phyloP scores from a whole-genome alignment of 1,284 basidiomycete genomes.

The Waitea zeae region DNA sequence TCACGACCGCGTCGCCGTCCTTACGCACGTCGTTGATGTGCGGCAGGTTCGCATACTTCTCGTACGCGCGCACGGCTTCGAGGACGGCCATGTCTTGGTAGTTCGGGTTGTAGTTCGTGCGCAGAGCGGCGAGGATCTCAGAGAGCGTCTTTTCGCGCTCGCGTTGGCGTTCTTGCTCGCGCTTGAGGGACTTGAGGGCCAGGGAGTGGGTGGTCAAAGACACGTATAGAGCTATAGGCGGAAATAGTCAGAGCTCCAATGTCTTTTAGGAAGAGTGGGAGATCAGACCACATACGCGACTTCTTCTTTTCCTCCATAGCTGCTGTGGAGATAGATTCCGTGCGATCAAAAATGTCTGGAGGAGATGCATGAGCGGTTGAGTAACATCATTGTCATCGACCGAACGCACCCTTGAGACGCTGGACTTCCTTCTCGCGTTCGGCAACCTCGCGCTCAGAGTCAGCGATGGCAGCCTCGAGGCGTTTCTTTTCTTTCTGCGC shows the following conservation, averaged over 20 bases:
- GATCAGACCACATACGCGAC: slow-evolving; percentile 66
- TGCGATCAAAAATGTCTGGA: slow-evolving; percentile 47
- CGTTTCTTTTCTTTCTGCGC: slow-evolving; percentile 79
- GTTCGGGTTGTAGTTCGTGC: slow-evolving; percentile 89
- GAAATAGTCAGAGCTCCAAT: not conserved
- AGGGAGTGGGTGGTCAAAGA: slow-evolving; percentile 59
- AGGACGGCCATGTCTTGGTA: slow-evolving; percentile 99
- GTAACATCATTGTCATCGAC: not conserved
- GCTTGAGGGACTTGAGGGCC: slow-evolving; percentile 62
- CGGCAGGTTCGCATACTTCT: slow-evolving; percentile 56
- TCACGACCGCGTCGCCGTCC: slow-evolving; percentile 16
- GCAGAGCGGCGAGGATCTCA: slow-evolving; percentile 72
- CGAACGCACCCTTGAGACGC: slow-evolving; percentile 35
- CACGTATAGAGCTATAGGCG: slow-evolving; percentile 55
- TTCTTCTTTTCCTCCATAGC: slow-evolving; percentile 68
- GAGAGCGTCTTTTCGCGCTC: slow-evolving; percentile 65
- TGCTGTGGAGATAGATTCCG: slow-evolving; percentile 57
- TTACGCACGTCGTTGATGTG: slow-evolving; percentile 45
- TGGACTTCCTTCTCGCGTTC: slow-evolving; percentile 53
- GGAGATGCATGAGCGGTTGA: too few species aligned
- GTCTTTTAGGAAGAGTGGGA: slow-evolving; percentile 13
- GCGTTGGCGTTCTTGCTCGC: slow-evolving; percentile 54
- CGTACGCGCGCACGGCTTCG: slow-evolving; percentile 90
- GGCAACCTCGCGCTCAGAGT: slow-evolving; percentile 39
- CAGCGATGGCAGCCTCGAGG: slow-evolving; percentile 41